Conservation (phyloP, 2,329 filamentous ascomycete genomes). For the Calycina marina region DNA sequence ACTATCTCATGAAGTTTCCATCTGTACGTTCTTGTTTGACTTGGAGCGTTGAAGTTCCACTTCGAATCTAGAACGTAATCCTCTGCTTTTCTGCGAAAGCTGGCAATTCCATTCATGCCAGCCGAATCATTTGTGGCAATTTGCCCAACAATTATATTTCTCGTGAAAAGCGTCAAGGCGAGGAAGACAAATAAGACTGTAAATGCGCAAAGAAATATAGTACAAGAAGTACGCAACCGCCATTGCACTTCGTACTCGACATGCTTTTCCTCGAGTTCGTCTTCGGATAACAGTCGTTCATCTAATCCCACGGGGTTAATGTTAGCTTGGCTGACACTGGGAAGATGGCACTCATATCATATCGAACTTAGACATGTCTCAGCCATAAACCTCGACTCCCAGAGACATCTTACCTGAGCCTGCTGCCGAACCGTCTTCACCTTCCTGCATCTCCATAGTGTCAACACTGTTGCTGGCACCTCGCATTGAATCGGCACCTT, state of each 20-base stretch:
- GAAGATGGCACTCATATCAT: no score
- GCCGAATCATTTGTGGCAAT: no score
- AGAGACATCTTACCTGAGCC: no score
- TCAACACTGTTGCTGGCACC: background rate
- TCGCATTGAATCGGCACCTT: no score
- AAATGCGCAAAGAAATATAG: constrained; percentile 12
- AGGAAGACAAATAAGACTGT: constrained; percentile 10
- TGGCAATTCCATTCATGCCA: no score
- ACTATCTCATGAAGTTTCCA: constrained; percentile 45
- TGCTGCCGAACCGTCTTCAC: constrained; percentile 7
- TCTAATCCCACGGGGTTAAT: no score
- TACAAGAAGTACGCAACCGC: constrained; percentile 20
- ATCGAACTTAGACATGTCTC: no score
- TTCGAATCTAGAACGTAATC: constrained; percentile 41
- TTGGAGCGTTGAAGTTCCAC: constrained; percentile 39
- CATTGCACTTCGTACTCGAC: constrained; percentile 16
- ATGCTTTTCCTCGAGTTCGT: constrained; percentile 8
- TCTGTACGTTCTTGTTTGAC: constrained; percentile 38
- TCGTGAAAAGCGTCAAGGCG: constrained; percentile 13
- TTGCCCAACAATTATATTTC: constrained; percentile 15
- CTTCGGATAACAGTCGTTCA: constrained; percentile 14
- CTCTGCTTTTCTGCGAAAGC: constrained; percentile 23
- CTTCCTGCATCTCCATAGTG: constrained; percentile 5
- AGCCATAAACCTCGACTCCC: no score
- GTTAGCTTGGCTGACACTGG: no score